A percentile compares a stretch with the other conserved stretches of the same genome.
Evolutionary conservation across 2,329 filamentous ascomycete species (phyloP).

Genomic region (Ustulina deusta): DNA sequence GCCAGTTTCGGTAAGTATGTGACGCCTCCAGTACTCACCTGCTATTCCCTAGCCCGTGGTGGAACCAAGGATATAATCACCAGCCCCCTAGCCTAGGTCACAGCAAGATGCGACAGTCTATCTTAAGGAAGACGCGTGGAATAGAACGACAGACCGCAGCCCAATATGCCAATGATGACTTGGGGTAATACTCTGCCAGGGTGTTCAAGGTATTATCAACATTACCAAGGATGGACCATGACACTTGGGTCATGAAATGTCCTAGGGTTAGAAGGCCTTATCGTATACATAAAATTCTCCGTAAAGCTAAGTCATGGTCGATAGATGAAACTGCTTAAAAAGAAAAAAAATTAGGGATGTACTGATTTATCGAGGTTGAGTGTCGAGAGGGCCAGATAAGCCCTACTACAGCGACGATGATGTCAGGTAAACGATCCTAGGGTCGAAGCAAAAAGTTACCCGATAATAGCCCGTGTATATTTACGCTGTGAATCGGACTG

Average conservation of each 20-base stretch:
- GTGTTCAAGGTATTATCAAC: background rate
- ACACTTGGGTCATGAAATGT: background rate
- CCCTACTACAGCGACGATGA: background rate
- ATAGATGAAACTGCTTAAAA: background rate
- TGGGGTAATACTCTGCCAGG: background rate
- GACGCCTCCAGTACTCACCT: constrained; percentile 22
- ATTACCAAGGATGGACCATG: background rate
- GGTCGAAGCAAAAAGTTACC: background rate
- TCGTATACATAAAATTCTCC: background rate
- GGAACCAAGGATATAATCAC: constrained; percentile 21
- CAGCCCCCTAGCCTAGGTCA: background rate
- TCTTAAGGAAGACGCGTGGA: background rate
- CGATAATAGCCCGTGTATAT: background rate
- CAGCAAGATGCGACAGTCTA: constrained; percentile 1
- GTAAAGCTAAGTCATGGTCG: background rate
- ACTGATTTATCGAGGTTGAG: background rate
- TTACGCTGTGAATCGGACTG: background rate
- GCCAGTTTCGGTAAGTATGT: constrained; percentile 22
- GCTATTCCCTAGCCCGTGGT: constrained; percentile 12
- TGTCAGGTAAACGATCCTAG: background rate
- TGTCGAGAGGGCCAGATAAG: background rate
- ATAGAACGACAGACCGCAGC: background rate
- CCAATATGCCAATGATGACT: constrained; percentile 3
- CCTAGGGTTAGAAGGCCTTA: background rate
- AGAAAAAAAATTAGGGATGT: background rate